Evolutionary conservation across 768 basidiomycete species (phyloP).

Genomic region (Lactifluus piperatus): DNA sequence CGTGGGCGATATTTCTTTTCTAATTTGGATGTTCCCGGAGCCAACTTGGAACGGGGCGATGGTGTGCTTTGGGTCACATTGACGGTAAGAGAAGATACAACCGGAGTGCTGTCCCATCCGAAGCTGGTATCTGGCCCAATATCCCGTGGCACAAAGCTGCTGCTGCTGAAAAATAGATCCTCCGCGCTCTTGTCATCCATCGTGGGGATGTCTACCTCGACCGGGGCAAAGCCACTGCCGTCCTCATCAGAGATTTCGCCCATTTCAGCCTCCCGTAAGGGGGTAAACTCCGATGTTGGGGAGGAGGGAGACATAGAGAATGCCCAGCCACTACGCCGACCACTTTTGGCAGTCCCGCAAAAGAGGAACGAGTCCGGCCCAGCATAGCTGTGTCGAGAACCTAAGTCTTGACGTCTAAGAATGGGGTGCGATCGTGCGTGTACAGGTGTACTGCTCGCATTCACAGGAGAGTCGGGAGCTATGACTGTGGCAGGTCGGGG

Average conservation of each 20-base stretch:
- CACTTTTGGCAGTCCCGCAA: neutral
- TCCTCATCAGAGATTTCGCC: constrained; percentile 20
- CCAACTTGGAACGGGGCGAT: constrained; percentile 39
- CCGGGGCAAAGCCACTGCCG: constrained; percentile 15
- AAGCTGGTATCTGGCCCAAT: constrained; percentile 20
- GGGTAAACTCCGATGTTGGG: constrained; percentile 2
- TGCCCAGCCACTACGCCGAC: neutral
- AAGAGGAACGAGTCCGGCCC: constrained; percentile 7
- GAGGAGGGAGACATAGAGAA: neutral
- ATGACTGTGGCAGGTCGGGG: constrained; percentile 11
- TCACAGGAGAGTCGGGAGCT: constrained; percentile 11
- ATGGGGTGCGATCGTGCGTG: neutral
- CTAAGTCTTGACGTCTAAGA: neutral
- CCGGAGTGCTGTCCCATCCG: constrained; percentile 15
- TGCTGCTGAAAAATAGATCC: constrained; percentile 21
- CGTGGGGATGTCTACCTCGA: constrained; percentile 13
- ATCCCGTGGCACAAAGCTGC: constrained; percentile 17
- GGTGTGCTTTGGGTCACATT: constrained; percentile 42
- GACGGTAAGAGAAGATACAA: constrained; percentile 33
- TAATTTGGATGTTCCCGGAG: constrained; percentile 23
- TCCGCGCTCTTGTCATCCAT: constrained; percentile 15
- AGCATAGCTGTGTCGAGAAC: constrained; percentile 16
- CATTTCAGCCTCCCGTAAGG: constrained; percentile 12
- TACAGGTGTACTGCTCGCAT: constrained; percentile 10
- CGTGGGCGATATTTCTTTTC: constrained; percentile 60